Evolutionary conservation across 108 stramenopile species (phyloP), one percentile per base, ranked within the genome.

Genomic region (Cyclostephanos tholiformis): DNA sequence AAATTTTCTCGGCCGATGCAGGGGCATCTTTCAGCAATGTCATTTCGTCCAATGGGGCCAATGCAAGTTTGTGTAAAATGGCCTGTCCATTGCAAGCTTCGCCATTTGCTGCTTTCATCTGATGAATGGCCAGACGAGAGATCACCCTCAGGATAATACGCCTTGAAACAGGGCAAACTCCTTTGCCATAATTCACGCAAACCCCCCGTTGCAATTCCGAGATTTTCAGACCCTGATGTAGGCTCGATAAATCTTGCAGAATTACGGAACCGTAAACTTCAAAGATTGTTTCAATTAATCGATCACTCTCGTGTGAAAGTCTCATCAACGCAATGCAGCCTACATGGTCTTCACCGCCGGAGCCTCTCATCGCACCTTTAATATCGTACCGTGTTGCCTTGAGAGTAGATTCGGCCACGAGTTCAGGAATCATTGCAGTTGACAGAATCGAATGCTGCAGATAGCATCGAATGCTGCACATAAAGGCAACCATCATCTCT

Each of bases 271-370:
- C 85, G 53, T 66, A 66, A 4, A 72, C 49, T 67, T 65, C 65
- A 4, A 90, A 58, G 2, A 82, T 55, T 14, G 52, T n/a, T 9
- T 75, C 59, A 43, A 80, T 52, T 39, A 94, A 62, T 20, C 46
- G 13, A 22, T 87, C 72, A 48, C 87, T 89, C 63, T 92, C 90
- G 17, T 66, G 63, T 10, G 83, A 76, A 6, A 95, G 51, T 6
- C 94, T 71, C 84, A 92, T 85, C 58, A 95, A 64, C 10, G 73
- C 84, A 36, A 95, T 76, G 65, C 84, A 82, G 14, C 91, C 94
- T 44, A 88, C 85, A 23, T 89, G 84, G 73, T 88, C 87, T 66
- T 92, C 89, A 22, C 91, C 91, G 38, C 94, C 94, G 7, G 94
- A 89, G 13, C 88, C 89, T 27, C 94, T 48, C 87, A 92, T 89